Percentiles rank a stretch among this genome's conserved stretches.
These are phyloP conservation scores for Stachybotrys chlorohalonatus DNA, from an alignment of 2,329 filamentous ascomycete species.

Conservation along the genomic window DNA sequence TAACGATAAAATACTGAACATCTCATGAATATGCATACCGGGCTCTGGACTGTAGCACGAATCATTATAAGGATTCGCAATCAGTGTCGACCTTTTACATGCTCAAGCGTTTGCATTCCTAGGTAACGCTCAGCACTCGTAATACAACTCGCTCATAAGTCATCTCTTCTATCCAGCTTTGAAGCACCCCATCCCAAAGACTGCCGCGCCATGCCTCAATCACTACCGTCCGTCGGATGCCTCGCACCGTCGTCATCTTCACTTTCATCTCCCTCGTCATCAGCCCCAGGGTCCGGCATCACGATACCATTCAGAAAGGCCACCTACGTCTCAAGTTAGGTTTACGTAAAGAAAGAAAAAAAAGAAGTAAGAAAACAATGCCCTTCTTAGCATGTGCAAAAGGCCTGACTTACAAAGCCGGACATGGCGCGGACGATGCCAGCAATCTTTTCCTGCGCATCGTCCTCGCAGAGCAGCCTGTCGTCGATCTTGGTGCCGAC, in stretches of 20 bases:
- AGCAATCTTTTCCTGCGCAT: slow-evolving; percentile 56
- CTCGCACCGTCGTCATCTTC: neutral
- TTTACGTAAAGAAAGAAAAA: slow-evolving; percentile 1
- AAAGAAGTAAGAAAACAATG: neutral
- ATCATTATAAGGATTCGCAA: neutral
- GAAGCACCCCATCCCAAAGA: no score
- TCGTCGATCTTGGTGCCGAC: slow-evolving; percentile 60
- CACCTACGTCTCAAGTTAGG: slow-evolving; percentile 35
- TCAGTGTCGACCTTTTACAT: neutral
- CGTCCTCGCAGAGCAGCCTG: slow-evolving; percentile 49
- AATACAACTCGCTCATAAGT: no score
- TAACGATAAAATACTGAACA: neutral
- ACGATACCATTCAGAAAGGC: slow-evolving; percentile 64
- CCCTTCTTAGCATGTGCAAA: neutral
- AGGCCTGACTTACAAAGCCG: slow-evolving; percentile 60
- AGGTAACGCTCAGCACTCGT: no score
- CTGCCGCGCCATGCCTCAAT: neutral
- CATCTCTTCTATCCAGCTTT: no score
- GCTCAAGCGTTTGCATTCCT: no score
- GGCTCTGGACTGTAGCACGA: neutral
- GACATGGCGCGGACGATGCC: slow-evolving; percentile 59
- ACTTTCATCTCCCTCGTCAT: slow-evolving; percentile 13
- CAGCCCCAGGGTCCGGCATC: slow-evolving; percentile 55
- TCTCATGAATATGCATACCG: neutral
- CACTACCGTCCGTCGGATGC: neutral